Evolutionary conservation across 129 eudicot species (phyloP), one percentile per base, ranked within the genome.

Genomic region (Escallonia rubra): DNA sequence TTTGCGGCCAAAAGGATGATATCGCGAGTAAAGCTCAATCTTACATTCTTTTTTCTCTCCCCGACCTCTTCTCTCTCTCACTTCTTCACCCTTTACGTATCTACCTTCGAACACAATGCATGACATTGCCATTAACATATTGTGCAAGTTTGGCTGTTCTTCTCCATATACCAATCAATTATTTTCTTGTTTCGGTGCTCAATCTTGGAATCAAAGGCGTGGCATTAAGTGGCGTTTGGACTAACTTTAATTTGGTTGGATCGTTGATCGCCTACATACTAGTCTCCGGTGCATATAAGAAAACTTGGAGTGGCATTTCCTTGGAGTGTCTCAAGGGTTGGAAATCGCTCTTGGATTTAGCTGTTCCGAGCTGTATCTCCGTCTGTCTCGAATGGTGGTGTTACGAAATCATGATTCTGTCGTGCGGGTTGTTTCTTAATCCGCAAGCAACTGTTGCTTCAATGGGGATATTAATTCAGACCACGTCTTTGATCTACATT

Each of bases 381-480:
- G 83, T 85, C 0, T 85, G 90, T 43, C 76, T 85, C 0, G 90
- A 84, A 41, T 84, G 90, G 90, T 84, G 90, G 90, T 84, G 86
- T 86, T 84, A 84, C 49, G 90, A 85, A 55, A 75, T 85, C 68
- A 78, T 81, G 86, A 74, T 85, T 50, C 40, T 85, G 48, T 63
- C 81, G 6, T 81, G 90, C 13, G 86, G 90, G 34, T 47, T 78
- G 12, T 60, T 85, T 23, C 2, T 67, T 3, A 81, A 81, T 52
- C 90, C 90, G 39, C 65, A 66, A 50, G 79, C 80, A 4, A 74
- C 86, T 0, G 80, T 85, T 0, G 90, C 84, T 41, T 85, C 90
- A 2, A 85, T 81, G 87, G 90, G 90, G 5, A 78, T 81, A 11
- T 63, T 85, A 49, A 85, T 85, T 42, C 86, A 85, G 68, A 85